Evolutionary conservation across 108 stramenopile species (phyloP).

Genomic region (Nannochloropsis oceanica): DNA sequence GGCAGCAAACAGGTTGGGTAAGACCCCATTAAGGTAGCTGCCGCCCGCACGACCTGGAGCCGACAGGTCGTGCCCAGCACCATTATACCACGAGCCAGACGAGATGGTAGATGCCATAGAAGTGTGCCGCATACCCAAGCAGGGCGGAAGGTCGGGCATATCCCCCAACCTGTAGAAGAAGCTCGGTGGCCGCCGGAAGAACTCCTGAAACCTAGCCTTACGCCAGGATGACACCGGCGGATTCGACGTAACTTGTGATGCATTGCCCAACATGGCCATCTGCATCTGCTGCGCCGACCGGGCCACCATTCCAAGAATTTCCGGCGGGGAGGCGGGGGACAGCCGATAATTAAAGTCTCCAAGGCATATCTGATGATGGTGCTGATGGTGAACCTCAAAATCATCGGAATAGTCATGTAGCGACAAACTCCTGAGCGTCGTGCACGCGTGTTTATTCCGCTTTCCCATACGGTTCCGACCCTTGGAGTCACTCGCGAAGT

Average conservation of each 20-base stretch:
- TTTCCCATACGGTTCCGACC: not conserved
- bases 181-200: not conserved
- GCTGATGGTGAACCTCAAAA: not conserved
- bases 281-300: not conserved
- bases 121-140: not conserved
- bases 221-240: not conserved
- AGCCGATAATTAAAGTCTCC: not conserved
- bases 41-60: not conserved
- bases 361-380: not conserved
- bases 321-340: not conserved
- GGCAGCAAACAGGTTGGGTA: not conserved
- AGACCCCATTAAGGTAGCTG: not conserved
- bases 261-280: not conserved
- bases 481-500: not conserved
- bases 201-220: not conserved
- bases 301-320: not conserved
- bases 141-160: not conserved
- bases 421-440: not conserved
- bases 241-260: not conserved
- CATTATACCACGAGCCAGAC: not conserved
- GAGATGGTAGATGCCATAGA: not conserved
- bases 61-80: not conserved
- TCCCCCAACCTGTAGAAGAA: not conserved
- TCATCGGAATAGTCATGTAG: not conserved
- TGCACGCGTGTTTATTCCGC: not conserved